Evolutionary conservation across 148 eudicot genomes (phyloP), one percentile per base, ranked within the genome.

Genomic region (Hydrangea macrophylla): DNA sequence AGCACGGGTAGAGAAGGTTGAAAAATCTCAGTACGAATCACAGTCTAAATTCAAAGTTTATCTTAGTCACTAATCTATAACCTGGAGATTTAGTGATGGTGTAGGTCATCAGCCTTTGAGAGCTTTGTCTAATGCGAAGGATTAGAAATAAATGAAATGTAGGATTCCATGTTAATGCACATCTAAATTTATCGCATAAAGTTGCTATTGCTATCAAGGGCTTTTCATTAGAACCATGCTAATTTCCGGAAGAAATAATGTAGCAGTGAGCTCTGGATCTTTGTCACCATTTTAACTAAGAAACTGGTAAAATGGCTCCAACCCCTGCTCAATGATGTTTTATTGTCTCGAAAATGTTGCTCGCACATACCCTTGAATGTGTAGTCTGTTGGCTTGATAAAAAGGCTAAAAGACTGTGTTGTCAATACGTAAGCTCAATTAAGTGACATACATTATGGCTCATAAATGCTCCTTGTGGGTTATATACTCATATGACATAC

Each of bases 391-490:
- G 35, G 24, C 54, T 12, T 42, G 54, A 62, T 17, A 36, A 62
- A 28, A 7, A n/a, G 53, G 50, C 28, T 61, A 24, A 37, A 25
- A 22, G 20, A 37, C 5, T 62, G 32, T 5, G 17, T 12, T 22
- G 1, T 62, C 4, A 17, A 6, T 40, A 5, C 53, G 5, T 11
- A 7, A 22, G 50, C 9, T 23, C n/a, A 28, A 51, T 23, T 27
- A 33, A 12, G 9, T 36, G 54, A 7, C 7, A 12, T 9, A 20
- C 11, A 51, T 65, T 53, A 9, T 65, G 62, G 69, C 59, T 48
- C 31, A 17, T 50, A 50, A 65, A 65, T 65, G 59, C 59, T 65
- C 22, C 44, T 65, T 12, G 26, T 24, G 30, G n/a, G n/a, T n/a
- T n/a, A n/a, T n/a, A n/a, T n/a, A n/a, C n/a, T n/a, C n/a, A n/a